phyloP scores from a whole-genome alignment of 2,329 filamentous ascomycete species.

The Zymoseptoria tritici region DNA sequence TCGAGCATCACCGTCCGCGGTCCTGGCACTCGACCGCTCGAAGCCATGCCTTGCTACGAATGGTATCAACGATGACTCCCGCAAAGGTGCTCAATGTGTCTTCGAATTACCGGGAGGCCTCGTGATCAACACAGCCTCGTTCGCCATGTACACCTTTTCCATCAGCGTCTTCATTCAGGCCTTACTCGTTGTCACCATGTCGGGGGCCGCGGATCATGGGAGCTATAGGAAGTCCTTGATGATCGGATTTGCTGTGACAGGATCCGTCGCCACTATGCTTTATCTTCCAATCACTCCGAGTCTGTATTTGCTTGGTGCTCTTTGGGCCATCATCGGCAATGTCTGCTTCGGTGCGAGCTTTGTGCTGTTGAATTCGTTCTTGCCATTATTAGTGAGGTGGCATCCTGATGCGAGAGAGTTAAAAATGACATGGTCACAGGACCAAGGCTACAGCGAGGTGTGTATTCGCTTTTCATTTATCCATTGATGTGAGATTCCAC shows the following conservation, averaged over 20 bases:
- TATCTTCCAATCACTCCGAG: slow-evolving; percentile 72
- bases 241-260: slow-evolving; percentile 73
- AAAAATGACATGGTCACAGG: too few relatives aligned
- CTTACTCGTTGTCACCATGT: slow-evolving; percentile 89
- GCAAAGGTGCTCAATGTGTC: slow-evolving; percentile 62
- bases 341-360: slow-evolving; percentile 93
- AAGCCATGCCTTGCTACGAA: slow-evolving; percentile 53
- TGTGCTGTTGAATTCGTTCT: slow-evolving; percentile 88
- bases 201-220: slow-evolving; percentile 90
- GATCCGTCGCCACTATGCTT: slow-evolving; percentile 76
- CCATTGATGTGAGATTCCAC: neutral
- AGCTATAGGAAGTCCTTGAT: slow-evolving; percentile 79
- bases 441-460: too few relatives aligned
- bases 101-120: slow-evolving; percentile 66
- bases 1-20: slow-evolving; percentile 67
- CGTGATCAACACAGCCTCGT: slow-evolving; percentile 91
- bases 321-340: slow-evolving; percentile 85
- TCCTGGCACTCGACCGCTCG: slow-evolving; percentile 68
- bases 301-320: slow-evolving; percentile 70
- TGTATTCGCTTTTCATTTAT: too few relatives aligned
- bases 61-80: slow-evolving; percentile 5
- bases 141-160: slow-evolving; percentile 98
- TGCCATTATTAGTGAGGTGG: slow-evolving; percentile 82
- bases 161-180: slow-evolving; percentile 84
- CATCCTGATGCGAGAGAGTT: slow-evolving; percentile 40